Evolutionary conservation across 148 eudicot genomes (phyloP).

Genomic region (Rhododendron simsii): DNA sequence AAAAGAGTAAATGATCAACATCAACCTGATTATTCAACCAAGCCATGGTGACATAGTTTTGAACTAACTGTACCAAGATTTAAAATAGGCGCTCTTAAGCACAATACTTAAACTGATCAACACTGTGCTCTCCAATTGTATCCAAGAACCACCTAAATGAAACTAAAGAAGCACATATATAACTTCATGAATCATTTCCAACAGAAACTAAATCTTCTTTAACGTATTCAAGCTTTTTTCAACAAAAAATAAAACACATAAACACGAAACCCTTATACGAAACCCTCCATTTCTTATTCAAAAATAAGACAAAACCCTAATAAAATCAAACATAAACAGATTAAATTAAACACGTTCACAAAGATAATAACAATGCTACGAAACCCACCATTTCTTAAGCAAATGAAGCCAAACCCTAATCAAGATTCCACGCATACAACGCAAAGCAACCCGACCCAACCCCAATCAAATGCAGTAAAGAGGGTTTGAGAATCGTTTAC

Average conservation of each 20-base stretch:
- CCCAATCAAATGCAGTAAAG: neutral
- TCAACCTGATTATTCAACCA: neutral
- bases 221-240: neutral
- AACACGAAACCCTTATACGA: neutral
- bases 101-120: neutral
- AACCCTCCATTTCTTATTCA: neutral
- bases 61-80: neutral
- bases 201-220: neutral
- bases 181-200: neutral
- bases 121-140: neutral
- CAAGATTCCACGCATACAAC: neutral
- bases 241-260: neutral
- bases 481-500: slow-evolving; percentile 26
- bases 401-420: neutral
- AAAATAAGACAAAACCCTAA: neutral
- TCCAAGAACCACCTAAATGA: neutral
- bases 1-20: neutral
- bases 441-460: neutral
- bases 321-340: neutral
- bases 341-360: neutral
- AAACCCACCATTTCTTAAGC: neutral
- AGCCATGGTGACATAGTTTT: neutral
- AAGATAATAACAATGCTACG: neutral
- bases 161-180: neutral
- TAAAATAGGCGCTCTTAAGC: neutral